Evolutionary conservation across 202 grass and related monocot genomes (phyloP), one percentile per base, ranked within the genome.

Genomic region (Bolboschoenoplectus hybrid): DNA sequence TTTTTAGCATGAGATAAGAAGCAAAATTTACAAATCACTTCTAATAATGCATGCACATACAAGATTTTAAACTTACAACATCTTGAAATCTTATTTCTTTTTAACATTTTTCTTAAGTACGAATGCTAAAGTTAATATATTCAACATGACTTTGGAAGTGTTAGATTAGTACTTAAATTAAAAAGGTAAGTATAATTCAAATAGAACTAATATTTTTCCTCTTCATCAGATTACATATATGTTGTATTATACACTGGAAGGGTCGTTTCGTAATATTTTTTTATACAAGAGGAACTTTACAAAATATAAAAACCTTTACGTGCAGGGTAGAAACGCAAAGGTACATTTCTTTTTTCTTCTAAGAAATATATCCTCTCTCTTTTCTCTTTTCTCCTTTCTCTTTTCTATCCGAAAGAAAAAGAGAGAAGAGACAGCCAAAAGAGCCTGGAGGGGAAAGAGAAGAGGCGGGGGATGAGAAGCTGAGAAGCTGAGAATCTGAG

Each of bases 271-370:
- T 35, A 76, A 76, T 53, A 76, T 50, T 35, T 51, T 26, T 53
- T 2, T 76, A 32, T 36, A 7, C 46, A 75, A 7, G 26, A 34
- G 71, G 26, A 6, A 1, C 26, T 38, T 53, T 57, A 0, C 4
- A 1, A 79, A 78, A 79, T 39, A 38, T 40, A 16, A 34, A 26
- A 39, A 38, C 3, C 26, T 79, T 60, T 19, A 19, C n/a, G n/a
- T 82, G 13, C 36, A 65, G 82, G 72, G 70, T 63, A 44, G 17
- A 64, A 75, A 65, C 69, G 67, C 14, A 78, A 74, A 86, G 78
- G 56, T 86, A 12, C 2, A 63, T 75, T 86, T 77, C 55, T 86
- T 74, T 41, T 84, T 86, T 78, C 70, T 65, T 64, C 51, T 39
- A 49, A 64, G 55, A 62, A 58, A 72, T 63, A 63, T 19, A 58